phyloP scores from a whole-genome alignment of 257 asterid species.

The Plantago ovata region DNA sequence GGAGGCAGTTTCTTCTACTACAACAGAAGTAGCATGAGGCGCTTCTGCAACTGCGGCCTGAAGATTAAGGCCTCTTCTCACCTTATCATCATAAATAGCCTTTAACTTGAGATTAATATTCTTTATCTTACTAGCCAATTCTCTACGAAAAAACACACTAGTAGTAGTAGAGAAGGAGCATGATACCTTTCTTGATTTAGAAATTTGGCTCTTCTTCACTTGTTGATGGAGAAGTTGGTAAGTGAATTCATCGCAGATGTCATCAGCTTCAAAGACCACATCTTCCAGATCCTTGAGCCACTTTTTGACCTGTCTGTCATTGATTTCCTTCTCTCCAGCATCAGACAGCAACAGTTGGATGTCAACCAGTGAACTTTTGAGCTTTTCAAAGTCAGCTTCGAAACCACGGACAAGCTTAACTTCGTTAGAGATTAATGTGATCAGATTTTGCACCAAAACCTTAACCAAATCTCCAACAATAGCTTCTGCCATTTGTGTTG shows the following conservation, averaged over 20 bases:
- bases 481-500: too few species aligned
- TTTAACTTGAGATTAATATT: neutral
- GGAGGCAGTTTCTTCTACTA: conserved; percentile 10
- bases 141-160: neutral
- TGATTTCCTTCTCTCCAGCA: too few species aligned
- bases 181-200: neutral
- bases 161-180: too few species aligned
- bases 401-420: too few species aligned
- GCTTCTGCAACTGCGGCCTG: neutral
- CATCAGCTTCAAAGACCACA: neutral
- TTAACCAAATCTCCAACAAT: too few species aligned
- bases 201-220: neutral
- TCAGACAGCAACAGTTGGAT: too few species aligned
- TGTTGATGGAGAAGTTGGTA: neutral
- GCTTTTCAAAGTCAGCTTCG: too few species aligned
- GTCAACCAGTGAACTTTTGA: too few species aligned
- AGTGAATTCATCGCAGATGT: neutral
- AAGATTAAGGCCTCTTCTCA: neutral
- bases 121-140: conserved; percentile 5
- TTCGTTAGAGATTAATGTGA: too few species aligned
- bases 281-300: too few species aligned
- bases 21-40: neutral
- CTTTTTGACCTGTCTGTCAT: too few species aligned
- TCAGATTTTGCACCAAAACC: too few species aligned
- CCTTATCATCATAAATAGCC: neutral